Conservation (phyloP, 1,139 yeast genomes). For the Lipomyces yarrowii region DNA sequence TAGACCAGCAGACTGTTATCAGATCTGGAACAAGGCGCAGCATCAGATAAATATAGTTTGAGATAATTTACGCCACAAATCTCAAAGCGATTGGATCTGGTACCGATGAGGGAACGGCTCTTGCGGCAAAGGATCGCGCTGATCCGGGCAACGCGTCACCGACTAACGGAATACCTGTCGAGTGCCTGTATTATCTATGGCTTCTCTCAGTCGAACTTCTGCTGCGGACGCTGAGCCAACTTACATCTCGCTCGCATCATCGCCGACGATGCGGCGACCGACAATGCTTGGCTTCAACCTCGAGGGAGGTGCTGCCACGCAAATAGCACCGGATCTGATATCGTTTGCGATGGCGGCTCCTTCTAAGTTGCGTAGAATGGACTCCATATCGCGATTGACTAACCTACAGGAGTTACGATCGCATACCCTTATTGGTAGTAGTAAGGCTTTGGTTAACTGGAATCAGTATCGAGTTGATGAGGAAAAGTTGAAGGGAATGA, state of each 20-base stretch:
- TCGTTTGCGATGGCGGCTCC: slow-evolving; percentile 30
- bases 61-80: too few relatives aligned
- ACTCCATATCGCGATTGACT: slow-evolving; percentile 27
- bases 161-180: neutral
- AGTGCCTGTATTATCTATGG: neutral
- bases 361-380: slow-evolving; percentile 26
- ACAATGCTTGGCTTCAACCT: slow-evolving; percentile 27
- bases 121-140: too few relatives aligned
- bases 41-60: too few relatives aligned
- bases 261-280: slow-evolving; percentile 29
- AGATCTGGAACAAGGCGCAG: too few relatives aligned
- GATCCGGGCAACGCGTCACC: neutral
- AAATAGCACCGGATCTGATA: slow-evolving; percentile 24
- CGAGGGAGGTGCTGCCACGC: slow-evolving; percentile 23
- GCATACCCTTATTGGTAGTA: slow-evolving; percentile 57
- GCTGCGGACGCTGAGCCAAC: slow-evolving; percentile 1
- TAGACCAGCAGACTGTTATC: too few relatives aligned
- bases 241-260: slow-evolving; percentile 26
- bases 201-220: slow-evolving; percentile 8
- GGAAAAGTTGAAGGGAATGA: slow-evolving; percentile 38
- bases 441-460: slow-evolving; percentile 57
- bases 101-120: too few relatives aligned
- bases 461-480: slow-evolving; percentile 38
- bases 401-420: slow-evolving; percentile 47
- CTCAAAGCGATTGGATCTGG: too few relatives aligned